Conservation (phyloP, 2,329 filamentous ascomycete species). For the Mycosphaerelloides madeirae region DNA sequence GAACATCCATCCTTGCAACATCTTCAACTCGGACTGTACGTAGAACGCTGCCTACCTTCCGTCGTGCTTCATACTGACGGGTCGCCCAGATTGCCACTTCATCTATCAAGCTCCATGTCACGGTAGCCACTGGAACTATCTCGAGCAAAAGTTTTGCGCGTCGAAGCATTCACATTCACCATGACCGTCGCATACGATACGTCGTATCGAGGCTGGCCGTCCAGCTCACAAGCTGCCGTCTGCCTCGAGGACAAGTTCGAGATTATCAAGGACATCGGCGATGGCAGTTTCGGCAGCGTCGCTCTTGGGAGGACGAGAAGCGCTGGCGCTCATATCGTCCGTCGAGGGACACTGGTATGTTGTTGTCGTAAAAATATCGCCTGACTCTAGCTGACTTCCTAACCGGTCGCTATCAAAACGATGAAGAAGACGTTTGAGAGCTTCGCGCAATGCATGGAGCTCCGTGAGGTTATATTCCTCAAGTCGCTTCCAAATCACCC, state of each 20-base stretch:
- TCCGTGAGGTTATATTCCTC: conserved; percentile 95
- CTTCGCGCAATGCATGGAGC: conserved; percentile 80
- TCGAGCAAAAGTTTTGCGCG: conserved; percentile 20
- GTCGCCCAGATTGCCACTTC: not conserved
- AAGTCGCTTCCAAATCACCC: conserved; percentile 80
- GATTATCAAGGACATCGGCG: conserved; percentile 94
- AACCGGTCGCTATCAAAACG: conserved; percentile 93
- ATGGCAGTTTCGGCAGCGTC: conserved; percentile 97
- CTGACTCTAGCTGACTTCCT: conserved; percentile 14
- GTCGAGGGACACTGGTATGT: conserved; percentile 82
- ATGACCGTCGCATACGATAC: conserved; percentile 70
- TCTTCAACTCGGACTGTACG: conserved; percentile 3
- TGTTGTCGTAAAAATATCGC: not conserved
- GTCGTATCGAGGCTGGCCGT: conserved; percentile 60
- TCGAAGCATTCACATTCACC: conserved; percentile 33
- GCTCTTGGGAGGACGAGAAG: conserved; percentile 85
- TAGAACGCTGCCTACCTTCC: not conserved
- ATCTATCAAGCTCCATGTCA: conserved; percentile 20
- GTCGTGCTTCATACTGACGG: not conserved
- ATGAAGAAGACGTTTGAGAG: conserved; percentile 99
- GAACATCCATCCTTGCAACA: conserved; percentile 5
- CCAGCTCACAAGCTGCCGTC: conserved; percentile 45
- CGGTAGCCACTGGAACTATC: conserved; percentile 17
- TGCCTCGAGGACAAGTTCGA: conserved; percentile 91
- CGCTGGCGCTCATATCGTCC: conserved; percentile 81